phyloP scores from a whole-genome alignment of 1,139 yeast species.

The Geotrichum histeridarum region DNA sequence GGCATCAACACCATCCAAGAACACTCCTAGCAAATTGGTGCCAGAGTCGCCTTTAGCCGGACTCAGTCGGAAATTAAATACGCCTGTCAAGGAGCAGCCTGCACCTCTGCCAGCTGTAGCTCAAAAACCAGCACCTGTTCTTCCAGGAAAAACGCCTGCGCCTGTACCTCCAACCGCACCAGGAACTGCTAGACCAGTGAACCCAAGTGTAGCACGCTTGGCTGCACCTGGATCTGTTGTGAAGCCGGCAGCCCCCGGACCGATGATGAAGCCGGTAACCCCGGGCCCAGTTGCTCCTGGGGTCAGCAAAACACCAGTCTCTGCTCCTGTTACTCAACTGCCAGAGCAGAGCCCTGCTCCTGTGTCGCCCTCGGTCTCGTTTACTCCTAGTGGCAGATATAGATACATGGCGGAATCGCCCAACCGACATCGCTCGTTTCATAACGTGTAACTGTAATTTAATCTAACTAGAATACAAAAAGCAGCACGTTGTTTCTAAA shows the following conservation, averaged over 20 bases:
- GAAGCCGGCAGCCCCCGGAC: background rate
- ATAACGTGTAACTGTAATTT: background rate
- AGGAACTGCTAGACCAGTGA: constrained; percentile 2
- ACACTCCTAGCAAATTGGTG: background rate
- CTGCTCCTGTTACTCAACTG: background rate
- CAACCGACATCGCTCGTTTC: constrained; percentile 14
- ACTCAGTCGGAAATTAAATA: constrained; percentile 12
- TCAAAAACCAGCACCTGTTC: background rate
- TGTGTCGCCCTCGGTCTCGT: constrained; percentile 11
- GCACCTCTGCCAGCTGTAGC: background rate
- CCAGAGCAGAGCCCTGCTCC: background rate
- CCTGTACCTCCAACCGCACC: background rate
- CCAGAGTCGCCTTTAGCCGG: constrained; percentile 17
- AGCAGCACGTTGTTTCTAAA: background rate
- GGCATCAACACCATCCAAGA: background rate
- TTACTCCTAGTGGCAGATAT: constrained; percentile 23
- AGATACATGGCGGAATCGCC: constrained; percentile 25
- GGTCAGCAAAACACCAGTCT: background rate
- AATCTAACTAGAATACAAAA: background rate
- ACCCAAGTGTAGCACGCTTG: background rate
- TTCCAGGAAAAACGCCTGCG: background rate
- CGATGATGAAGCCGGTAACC: background rate
- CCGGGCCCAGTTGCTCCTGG: background rate
- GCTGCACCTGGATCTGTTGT: background rate
- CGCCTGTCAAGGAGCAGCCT: constrained; percentile 2